Base-by-base conservation (phyloP, 306 rosid species). In the Cucurbita maxima region DNA sequence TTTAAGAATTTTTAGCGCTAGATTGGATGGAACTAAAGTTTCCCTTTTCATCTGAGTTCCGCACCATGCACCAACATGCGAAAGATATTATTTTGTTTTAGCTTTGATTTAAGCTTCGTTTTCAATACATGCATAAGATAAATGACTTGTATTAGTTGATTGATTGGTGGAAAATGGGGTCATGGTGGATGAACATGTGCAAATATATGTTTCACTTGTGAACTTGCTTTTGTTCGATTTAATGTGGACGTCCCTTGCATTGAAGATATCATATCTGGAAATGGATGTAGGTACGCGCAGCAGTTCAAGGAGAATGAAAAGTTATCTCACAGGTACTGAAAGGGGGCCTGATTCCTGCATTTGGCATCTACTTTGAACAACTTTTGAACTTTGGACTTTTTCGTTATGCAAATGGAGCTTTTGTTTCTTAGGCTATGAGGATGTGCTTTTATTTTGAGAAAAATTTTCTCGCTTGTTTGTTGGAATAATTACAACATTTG, bases 241-340 rank as follows among this genome's bases (percentile, higher is more conserved):
- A 47, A 47, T 47, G 15, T 47, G 11, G 52, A 47, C 5, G 15
- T 11, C 15, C 52, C 52, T 3, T 15, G 4, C 52, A 47, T 12
- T 47, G 52, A 47, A 10, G 52, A 15, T 10, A 47, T 47, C 15
- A 10, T 47, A 16, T 66, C 10, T 19, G 30, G 10, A 25, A 54
- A 36, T 71, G 57, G 44, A 57, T 77, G 81, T 79, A 85, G 88
- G 79, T 85, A 85, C 55, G 86, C 77, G 43, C 77, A 82, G 75
- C 14, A 68, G 40, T 85, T 72, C 78, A 73, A 48, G 63, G 88
- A 85, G 77, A 78, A 80, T 37, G 88, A 85, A 79, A 85, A 85
- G 81, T 36, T 85, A 67, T 75, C 59, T 4, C 86, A 85, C 78
- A 78, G 84, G 77, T 85, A 80, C 77, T 85, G 81, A 82, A 81